These are phyloP conservation scores for Achaetomiella virescens DNA, from an alignment of 495 filamentous ascomycete genomes.

Conservation along the genomic window DNA sequence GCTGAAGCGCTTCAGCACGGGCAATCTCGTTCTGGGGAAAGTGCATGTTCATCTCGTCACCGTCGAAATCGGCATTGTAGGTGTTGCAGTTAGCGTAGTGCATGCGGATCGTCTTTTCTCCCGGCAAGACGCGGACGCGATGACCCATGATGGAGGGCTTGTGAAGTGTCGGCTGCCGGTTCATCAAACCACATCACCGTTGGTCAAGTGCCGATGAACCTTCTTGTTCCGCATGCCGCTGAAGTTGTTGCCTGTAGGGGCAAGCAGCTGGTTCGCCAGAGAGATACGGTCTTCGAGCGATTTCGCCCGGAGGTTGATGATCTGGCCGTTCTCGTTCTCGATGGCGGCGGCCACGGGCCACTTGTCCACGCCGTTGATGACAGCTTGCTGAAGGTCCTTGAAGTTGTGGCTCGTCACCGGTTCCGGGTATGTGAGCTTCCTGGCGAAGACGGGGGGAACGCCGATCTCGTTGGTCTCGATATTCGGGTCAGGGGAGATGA, in stretches of 20 bases:
- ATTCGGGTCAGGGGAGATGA: constrained; percentile 97
- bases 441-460: constrained; percentile 93
- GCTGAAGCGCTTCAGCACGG: constrained; percentile 78
- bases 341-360: constrained; percentile 94
- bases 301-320: constrained; percentile 82
- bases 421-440: constrained; percentile 93
- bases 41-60: constrained; percentile 99
- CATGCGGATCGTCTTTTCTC: constrained; percentile 97
- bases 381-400: constrained; percentile 89
- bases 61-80: constrained; percentile 99
- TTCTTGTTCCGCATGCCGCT: constrained; percentile 87
- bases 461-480: constrained; percentile 99
- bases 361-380: constrained; percentile 86
- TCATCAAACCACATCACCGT: constrained; percentile 98
- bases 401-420: constrained; percentile 97
- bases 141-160: constrained; percentile 99
- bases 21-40: constrained; percentile 97
- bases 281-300: constrained; percentile 76
- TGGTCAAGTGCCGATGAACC: constrained; percentile 90
- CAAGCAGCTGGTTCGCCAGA: constrained; percentile 84
- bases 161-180: constrained; percentile 97
- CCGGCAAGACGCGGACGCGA: constrained; percentile 82
- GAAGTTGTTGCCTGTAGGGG: constrained; percentile 70
- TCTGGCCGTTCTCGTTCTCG: constrained; percentile 90
- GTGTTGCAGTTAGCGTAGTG: constrained; percentile 99